A percentile compares a stretch with the other conserved stretches of the same genome.
Conservation (phyloP, 2,329 filamentous ascomycete species). For the Penicillium aurantiogriseum region DNA sequence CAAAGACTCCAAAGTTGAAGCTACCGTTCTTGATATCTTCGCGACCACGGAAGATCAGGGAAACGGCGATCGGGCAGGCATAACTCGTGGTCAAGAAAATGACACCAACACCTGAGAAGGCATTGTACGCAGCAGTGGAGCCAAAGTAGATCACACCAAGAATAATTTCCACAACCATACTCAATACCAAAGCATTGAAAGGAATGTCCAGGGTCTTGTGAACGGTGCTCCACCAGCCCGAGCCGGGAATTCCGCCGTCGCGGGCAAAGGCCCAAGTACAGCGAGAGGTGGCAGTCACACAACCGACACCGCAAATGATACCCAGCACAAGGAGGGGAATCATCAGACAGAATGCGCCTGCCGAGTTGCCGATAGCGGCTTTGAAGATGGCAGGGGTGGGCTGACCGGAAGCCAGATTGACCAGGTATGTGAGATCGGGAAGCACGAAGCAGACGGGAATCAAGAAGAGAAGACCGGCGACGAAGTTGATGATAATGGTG, state of each 20-base stretch:
- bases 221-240: conserved; percentile 63
- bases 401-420: conserved; percentile 65
- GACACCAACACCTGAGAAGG: conserved; percentile 76
- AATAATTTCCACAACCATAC: conserved; percentile 65
- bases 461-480: conserved; percentile 65
- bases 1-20: conserved; percentile 59
- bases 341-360: conserved; percentile 69
- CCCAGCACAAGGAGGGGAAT: conserved; percentile 67
- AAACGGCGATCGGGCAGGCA: conserved; percentile 65
- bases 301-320: conserved; percentile 68
- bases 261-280: conserved; percentile 73
- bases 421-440: conserved; percentile 62
- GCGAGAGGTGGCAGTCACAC: conserved; percentile 67
- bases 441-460: conserved; percentile 73
- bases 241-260: conserved; percentile 69
- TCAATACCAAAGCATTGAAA: conserved; percentile 65
- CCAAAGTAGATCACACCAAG: conserved; percentile 77
- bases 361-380: conserved; percentile 66
- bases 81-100: conserved; percentile 73
- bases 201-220: conserved; percentile 66
- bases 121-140: conserved; percentile 72
- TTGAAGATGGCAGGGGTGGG: conserved; percentile 74
- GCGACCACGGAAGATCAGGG: conserved; percentile 57
- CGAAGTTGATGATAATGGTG: conserved; percentile 61
- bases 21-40: conserved; percentile 50